Evolutionary conservation across 805 yeast species (phyloP).

Genomic region (Saturnispora zaruensis): DNA sequence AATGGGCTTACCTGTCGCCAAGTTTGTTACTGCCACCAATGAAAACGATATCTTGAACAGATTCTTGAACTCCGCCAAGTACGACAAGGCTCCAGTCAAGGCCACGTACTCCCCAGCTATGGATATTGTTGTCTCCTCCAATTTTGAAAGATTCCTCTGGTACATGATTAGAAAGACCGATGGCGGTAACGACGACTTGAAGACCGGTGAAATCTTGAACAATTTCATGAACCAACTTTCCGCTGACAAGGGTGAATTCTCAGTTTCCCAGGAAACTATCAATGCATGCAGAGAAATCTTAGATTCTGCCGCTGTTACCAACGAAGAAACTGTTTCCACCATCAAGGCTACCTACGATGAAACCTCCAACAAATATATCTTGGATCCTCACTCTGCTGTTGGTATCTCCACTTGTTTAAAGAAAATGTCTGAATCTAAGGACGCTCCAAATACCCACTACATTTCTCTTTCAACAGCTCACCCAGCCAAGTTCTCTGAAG

Average conservation of each 20-base stretch:
- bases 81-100: slow-evolving; percentile 72
- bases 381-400: slow-evolving; percentile 96
- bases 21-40: slow-evolving; percentile 88
- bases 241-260: slow-evolving; percentile 57
- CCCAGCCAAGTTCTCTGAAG: slow-evolving; percentile 97
- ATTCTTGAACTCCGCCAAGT: slow-evolving; percentile 78
- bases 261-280: slow-evolving; percentile 57
- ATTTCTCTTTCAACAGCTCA: slow-evolving; percentile 94
- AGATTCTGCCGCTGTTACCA: slow-evolving; percentile 71
- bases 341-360: slow-evolving; percentile 58
- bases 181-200: slow-evolving; percentile 45
- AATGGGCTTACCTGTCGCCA: slow-evolving; percentile 90
- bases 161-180: slow-evolving; percentile 71
- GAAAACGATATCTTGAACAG: slow-evolving; percentile 92
- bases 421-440: slow-evolving; percentile 36
- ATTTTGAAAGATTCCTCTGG: slow-evolving; percentile 96
- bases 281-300: slow-evolving; percentile 60
- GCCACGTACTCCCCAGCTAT: slow-evolving; percentile 95
- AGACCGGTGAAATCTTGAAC: slow-evolving; percentile 67
- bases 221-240: slow-evolving; percentile 77
- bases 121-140: slow-evolving; percentile 94
- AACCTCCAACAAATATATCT: slow-evolving; percentile 60
- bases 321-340: slow-evolving; percentile 69
- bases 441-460: slow-evolving; percentile 35
- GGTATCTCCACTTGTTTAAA: slow-evolving; percentile 77